Evolutionary conservation across 768 basidiomycete genomes (phyloP).

Genomic region (Boletus speciosus): DNA sequence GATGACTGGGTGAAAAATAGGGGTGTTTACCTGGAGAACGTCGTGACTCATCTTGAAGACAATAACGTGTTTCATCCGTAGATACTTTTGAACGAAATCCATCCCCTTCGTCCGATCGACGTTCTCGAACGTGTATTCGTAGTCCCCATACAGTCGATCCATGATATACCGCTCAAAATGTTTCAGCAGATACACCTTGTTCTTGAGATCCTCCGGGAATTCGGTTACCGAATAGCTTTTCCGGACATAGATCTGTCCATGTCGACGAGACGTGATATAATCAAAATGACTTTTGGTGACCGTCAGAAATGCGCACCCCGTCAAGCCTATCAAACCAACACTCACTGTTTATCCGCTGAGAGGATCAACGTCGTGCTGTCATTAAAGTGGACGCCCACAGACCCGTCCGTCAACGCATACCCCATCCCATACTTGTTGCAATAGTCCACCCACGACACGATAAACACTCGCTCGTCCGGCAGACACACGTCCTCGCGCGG

Average conservation of each 20-base stretch:
- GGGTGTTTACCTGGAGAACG: conserved; percentile 70
- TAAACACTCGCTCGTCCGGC: conserved; percentile 77
- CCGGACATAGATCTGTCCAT: conserved; percentile 65
- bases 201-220: conserved; percentile 81
- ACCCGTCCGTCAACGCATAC: conserved; percentile 92
- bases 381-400: conserved; percentile 94
- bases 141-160: conserved; percentile 81
- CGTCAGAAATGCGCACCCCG: neutral
- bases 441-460: conserved; percentile 99
- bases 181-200: conserved; percentile 87
- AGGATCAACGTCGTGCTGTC: conserved; percentile 87
- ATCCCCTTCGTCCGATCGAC: conserved; percentile 68
- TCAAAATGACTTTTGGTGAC: conserved; percentile 66
- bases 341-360: conserved; percentile 83
- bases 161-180: conserved; percentile 96
- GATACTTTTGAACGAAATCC: conserved; percentile 94
- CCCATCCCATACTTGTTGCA: conserved; percentile 99
- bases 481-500: conserved; percentile 53
- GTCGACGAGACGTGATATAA: conserved; percentile 68
- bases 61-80: conserved; percentile 95
- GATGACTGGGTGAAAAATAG: too few relatives aligned
- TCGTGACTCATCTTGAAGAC: conserved; percentile 96
- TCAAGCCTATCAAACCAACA: neutral
- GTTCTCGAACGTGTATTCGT: conserved; percentile 79
- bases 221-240: conserved; percentile 66